Conservation (phyloP, 2,329 filamentous ascomycete species). For the Aspergillus eucalypticola region DNA sequence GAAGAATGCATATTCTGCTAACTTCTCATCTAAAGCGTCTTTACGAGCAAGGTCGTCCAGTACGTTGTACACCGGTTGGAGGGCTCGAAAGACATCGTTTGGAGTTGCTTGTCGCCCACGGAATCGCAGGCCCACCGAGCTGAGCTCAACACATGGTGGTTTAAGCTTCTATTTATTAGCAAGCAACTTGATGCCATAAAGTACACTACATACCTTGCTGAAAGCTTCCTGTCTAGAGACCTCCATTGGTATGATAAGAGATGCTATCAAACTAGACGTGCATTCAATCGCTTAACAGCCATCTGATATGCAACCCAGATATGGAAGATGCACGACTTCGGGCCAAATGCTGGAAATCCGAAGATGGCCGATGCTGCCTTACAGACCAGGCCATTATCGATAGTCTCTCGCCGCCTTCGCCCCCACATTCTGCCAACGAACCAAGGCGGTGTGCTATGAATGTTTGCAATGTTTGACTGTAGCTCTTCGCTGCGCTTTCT, state of each 20-base stretch:
- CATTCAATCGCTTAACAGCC: neutral
- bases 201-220: constrained; percentile 34
- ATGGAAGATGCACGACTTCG: neutral
- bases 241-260: constrained; percentile 32
- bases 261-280: neutral
- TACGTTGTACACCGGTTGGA: constrained; percentile 46
- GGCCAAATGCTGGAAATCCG: neutral
- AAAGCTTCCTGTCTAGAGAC: constrained; percentile 44
- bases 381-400: neutral
- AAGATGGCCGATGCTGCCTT: neutral
- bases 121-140: constrained; percentile 55
- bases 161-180: constrained; percentile 52
- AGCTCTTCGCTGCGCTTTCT: neutral
- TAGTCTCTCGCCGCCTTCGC: constrained; percentile 13
- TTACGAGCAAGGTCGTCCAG: constrained; percentile 44
- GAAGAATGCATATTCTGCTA: constrained; percentile 95
- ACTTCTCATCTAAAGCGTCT: constrained; percentile 67
- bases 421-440: constrained; percentile 28
- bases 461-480: constrained; percentile 8
- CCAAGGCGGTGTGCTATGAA: constrained; percentile 22
- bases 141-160: constrained; percentile 59
- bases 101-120: constrained; percentile 47
- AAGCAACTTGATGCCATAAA: neutral
- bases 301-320: neutral
- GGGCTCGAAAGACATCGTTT: constrained; percentile 50